Evolutionary conservation across 2,329 filamentous ascomycete genomes (phyloP).

Genomic region (Ceratocystis eucalypticola): DNA sequence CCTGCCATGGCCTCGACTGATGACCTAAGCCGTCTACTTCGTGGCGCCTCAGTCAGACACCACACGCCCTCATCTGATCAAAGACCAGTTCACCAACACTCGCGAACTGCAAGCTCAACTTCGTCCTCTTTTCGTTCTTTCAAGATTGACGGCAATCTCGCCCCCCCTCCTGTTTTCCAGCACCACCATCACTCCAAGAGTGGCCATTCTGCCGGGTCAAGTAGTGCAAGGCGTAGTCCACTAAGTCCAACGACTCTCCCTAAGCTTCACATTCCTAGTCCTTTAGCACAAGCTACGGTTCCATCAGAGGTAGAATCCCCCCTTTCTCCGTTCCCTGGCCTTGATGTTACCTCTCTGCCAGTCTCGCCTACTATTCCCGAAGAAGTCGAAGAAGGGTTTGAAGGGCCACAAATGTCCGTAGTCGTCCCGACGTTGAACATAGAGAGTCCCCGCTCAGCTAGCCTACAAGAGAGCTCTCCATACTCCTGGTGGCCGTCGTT

Average conservation of each 20-base stretch:
- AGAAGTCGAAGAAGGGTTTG: neutral
- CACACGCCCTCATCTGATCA: slow-evolving; percentile 6
- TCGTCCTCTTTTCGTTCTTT: slow-evolving; percentile 20
- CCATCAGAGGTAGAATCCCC: slow-evolving; percentile 25
- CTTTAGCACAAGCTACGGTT: slow-evolving; percentile 31
- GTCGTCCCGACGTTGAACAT: slow-evolving; percentile 11
- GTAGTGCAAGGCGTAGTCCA: slow-evolving; percentile 13
- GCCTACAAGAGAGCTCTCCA: neutral
- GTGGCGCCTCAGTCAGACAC: slow-evolving; percentile 3
- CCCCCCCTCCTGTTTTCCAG: slow-evolving; percentile 27
- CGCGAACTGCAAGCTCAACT: slow-evolving; percentile 18
- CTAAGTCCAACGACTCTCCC: slow-evolving; percentile 13
- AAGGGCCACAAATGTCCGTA: neutral
- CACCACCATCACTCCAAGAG: slow-evolving; percentile 9
- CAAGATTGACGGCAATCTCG: slow-evolving; percentile 30
- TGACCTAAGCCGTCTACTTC: slow-evolving; percentile 7
- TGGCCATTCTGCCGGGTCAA: neutral
- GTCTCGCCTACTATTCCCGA: slow-evolving; percentile 14
- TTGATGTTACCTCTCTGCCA: slow-evolving; percentile 26
- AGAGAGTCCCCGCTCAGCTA: neutral
- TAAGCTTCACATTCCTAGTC: slow-evolving; percentile 38
- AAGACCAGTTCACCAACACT: slow-evolving; percentile 6
- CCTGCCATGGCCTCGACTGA: slow-evolving; percentile 2
- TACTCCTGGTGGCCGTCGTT: slow-evolving; percentile 64
- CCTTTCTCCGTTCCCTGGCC: slow-evolving; percentile 35